Evolutionary conservation across 192 early-diverging fungal genomes (phyloP), one percentile per base, ranked within the genome.

Genomic region (Rhizophagus prolifer): DNA sequence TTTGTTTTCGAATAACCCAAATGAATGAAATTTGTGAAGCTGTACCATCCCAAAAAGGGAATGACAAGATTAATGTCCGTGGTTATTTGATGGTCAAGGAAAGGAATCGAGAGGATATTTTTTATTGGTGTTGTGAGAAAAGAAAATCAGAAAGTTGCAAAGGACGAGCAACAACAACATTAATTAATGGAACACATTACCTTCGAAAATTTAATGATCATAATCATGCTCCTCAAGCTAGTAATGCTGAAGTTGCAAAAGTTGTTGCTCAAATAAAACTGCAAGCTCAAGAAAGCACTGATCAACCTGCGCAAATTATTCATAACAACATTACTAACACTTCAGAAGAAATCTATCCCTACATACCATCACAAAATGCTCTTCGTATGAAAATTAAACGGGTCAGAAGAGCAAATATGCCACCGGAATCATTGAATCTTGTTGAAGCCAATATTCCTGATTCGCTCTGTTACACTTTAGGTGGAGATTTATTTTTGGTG

Each of bases 71-170:
- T 12, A 44, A 44, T 12, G 41, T 44, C 4, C 41, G 10, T 44
- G 10, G 41, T 44, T 44, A 44, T 12, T 44, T 44, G 1, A 44
- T 44, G 41, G 41, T 44, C 2, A 44, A 44, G 7, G 41, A 44
- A 44, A 0, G 10, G 10, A 44, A 19, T 9, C 9, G 19, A 28
- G 26, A 66, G 9, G 30, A 67, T 67, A 67, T 30, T 19, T 72
- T 12, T 58, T 72, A 72, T 19, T 72, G 46, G 70, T 54, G 46
- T 2, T 72, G 70, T 50, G 46, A 72, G 47, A 72, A 72, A 47
- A 13, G 41, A 54, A 50, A 72, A 13, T 23, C 47, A 0, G 41
- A 54, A 28, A 25, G 28, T 44, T 71, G 41, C 41, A 71, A 47
- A 16, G 44, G 16, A 19, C 46, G 70, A 13, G 44, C 44, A 70